Percentiles rank a stretch among this genome's conserved stretches.
phyloP scores from a whole-genome alignment of 2,329 filamentous ascomycete species.

The Colletotrichum godetiae region DNA sequence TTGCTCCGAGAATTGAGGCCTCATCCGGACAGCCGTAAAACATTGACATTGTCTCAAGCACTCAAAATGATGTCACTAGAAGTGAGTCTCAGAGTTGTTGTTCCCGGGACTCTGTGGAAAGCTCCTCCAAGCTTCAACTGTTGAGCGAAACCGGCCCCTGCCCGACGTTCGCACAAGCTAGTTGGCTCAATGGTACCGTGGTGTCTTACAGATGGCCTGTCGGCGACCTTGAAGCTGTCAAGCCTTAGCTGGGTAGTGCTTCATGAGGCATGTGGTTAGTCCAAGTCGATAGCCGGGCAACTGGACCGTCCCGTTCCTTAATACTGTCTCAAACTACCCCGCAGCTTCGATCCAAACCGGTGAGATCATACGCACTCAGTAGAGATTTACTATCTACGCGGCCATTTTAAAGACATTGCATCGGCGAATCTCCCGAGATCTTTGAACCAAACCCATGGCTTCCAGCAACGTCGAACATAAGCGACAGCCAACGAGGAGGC shows the following conservation, averaged over 20 bases:
- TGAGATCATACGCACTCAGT: not conserved
- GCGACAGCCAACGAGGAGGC: not conserved
- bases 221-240: not conserved
- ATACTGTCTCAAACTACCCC: not conserved
- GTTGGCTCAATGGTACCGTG: no score
- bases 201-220: not conserved
- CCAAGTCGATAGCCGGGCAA: not conserved
- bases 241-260: not conserved
- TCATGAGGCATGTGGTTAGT: not conserved
- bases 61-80: not conserved
- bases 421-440: not conserved
- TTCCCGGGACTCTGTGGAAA: not conserved
- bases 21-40: not conserved
- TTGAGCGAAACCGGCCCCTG: not conserved
- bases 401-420: not conserved
- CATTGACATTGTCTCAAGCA: not conserved
- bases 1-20: not conserved
- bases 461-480: not conserved
- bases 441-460: not conserved
- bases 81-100: not conserved
- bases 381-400: not conserved
- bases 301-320: not conserved
- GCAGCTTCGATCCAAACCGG: not conserved
- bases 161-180: not conserved
- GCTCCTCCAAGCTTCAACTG: not conserved